A percentile compares a stretch with the other conserved stretches of the same genome.
Conservation (phyloP, 1,284 basidiomycete genomes). For the Ustilago xerochloae region DNA sequence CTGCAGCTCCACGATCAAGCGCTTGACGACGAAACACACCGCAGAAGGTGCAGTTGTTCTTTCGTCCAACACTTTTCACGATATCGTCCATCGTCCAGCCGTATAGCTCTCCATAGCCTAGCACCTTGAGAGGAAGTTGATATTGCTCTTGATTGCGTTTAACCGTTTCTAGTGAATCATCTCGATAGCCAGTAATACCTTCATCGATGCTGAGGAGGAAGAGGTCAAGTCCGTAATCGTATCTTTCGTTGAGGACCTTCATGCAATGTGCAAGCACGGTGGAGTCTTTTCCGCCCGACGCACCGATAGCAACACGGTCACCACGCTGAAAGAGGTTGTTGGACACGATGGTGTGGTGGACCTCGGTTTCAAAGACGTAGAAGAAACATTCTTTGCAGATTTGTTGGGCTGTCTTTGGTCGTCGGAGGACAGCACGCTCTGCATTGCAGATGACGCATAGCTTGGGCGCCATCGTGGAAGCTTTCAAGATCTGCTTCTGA, state of each 20-base stretch:
- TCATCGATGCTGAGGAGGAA: constrained; percentile 97
- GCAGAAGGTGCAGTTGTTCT: constrained; percentile 99
- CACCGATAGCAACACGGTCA: constrained; percentile 94
- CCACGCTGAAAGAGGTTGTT: constrained; percentile 82
- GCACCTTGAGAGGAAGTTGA: constrained; percentile 91
- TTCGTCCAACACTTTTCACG: constrained; percentile 90
- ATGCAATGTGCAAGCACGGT: constrained; percentile 97
- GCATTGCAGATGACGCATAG: constrained; percentile 79
- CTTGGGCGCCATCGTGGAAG: constrained; percentile 37
- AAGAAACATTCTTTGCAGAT: constrained; percentile 97
- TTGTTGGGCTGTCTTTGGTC: constrained; percentile 96
- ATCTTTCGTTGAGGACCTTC: constrained; percentile 92
- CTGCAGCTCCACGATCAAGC: constrained; percentile 89
- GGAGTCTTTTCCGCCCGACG: constrained; percentile 98
- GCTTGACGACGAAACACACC: constrained; percentile 97
- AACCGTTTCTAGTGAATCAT: constrained; percentile 98
- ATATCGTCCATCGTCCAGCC: constrained; percentile 99
- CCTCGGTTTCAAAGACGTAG: constrained; percentile 96
- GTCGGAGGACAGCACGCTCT: constrained; percentile 85
- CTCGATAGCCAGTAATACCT: constrained; percentile 96
- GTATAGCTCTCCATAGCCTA: constrained; percentile 94
- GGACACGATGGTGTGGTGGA: constrained; percentile 90
- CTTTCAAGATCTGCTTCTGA: neutral
- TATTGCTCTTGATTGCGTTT: constrained; percentile 97
- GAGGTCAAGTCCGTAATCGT: constrained; percentile 89